Percentiles rank a stretch among this genome's conserved stretches.
phyloP scores from a whole-genome alignment of 2,329 filamentous ascomycete species.

The Cladophialophora psammophila region DNA sequence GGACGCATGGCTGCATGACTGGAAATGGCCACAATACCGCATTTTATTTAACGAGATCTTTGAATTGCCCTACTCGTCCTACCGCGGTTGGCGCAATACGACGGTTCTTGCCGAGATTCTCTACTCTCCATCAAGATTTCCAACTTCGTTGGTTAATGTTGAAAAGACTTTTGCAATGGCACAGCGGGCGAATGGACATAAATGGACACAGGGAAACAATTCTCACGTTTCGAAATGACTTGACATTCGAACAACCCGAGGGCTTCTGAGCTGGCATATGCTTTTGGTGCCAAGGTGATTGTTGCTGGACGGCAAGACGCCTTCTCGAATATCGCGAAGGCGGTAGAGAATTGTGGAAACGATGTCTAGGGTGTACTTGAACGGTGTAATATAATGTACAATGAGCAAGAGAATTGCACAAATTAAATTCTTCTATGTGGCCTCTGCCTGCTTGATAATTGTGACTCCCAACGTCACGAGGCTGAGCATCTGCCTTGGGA shows the following conservation, averaged over 20 bases:
- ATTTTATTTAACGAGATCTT: slow-evolving; percentile 37
- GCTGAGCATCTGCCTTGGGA: slow-evolving; percentile 11
- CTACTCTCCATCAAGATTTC: slow-evolving; percentile 35
- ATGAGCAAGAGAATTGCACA: slow-evolving; percentile 19
- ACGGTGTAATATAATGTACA: slow-evolving; percentile 35
- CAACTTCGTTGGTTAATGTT: slow-evolving; percentile 20
- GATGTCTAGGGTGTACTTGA: slow-evolving; percentile 4
- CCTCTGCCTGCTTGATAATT: neutral
- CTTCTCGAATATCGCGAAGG: neutral
- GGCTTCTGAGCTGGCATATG: neutral
- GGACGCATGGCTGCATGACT: slow-evolving; percentile 40
- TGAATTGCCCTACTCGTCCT: slow-evolving; percentile 12
- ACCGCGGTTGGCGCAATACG: slow-evolving; percentile 17
- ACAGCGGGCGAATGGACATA: slow-evolving; percentile 37
- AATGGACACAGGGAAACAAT: slow-evolving; percentile 9
- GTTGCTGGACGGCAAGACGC: neutral
- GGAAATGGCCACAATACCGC: slow-evolving; percentile 37
- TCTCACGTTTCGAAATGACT: slow-evolving; percentile 4
- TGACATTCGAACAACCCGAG: neutral
- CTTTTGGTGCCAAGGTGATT: slow-evolving; percentile 2
- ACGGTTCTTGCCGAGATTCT: slow-evolving; percentile 28
- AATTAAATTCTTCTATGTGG: neutral
- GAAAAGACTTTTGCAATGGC: slow-evolving; percentile 27
- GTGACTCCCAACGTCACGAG: slow-evolving; percentile 15
- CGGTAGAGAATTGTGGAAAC: slow-evolving; percentile 10